Percentiles rank a stretch among this genome's conserved stretches.
phyloP scores from a whole-genome alignment of 306 rosid genomes.

The Fragaria iinumae region DNA sequence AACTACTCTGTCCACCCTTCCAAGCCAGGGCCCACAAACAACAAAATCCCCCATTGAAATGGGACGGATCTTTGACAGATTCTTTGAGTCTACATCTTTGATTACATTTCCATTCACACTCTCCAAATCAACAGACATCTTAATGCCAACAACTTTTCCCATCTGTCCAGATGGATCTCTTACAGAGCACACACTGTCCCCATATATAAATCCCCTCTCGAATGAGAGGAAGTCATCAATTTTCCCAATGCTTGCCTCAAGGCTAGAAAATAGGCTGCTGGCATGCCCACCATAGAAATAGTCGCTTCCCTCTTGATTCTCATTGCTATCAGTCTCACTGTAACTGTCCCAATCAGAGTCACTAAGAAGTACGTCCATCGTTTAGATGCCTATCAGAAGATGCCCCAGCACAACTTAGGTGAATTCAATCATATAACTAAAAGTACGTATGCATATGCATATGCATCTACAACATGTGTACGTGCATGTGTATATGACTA shows the following conservation, averaged over 20 bases:
- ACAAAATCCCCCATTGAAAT: slow-evolving; percentile 79
- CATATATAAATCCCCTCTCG: slow-evolving; percentile 73
- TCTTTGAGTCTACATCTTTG: slow-evolving; percentile 61
- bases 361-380: slow-evolving; percentile 56
- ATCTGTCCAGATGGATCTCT: slow-evolving; percentile 81
- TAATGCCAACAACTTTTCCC: slow-evolving; percentile 75
- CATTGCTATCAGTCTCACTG: slow-evolving; percentile 74
- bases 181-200: slow-evolving; percentile 65
- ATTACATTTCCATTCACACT: slow-evolving; percentile 51
- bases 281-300: slow-evolving; percentile 72
- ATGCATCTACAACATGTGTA: not conserved
- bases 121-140: slow-evolving; percentile 80
- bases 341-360: slow-evolving; percentile 83
- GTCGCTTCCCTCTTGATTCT: slow-evolving; percentile 75
- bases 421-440: slow-evolving; percentile 16
- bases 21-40: slow-evolving; percentile 83
- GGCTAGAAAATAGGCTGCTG: slow-evolving; percentile 75
- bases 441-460: not conserved
- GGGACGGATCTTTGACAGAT: slow-evolving; percentile 67
- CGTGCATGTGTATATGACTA: not conserved
- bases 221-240: slow-evolving; percentile 89
- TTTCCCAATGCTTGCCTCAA: slow-evolving; percentile 85
- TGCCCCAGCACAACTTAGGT: slow-evolving; percentile 2
- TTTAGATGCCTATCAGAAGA: slow-evolving; percentile 48
- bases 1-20: slow-evolving; percentile 69